Conservation (phyloP, 2,329 filamentous ascomycete genomes). For the Fusarium drepaniforme region DNA sequence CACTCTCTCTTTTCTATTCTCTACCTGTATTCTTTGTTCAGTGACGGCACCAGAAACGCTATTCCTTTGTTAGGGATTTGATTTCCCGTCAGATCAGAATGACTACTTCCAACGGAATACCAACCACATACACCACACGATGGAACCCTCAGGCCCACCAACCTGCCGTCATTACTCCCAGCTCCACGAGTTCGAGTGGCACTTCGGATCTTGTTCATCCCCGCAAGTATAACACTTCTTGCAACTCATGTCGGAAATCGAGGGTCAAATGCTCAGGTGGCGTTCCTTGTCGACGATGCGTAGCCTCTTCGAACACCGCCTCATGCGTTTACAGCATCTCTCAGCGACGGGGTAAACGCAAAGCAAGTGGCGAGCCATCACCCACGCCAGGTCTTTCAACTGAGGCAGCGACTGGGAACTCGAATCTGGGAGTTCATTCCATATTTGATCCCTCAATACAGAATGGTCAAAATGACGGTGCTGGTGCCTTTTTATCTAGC, state of each 20-base stretch:
- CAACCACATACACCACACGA: not conserved
- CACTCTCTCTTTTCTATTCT: not conserved
- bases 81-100: not conserved
- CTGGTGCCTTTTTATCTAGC: not conserved
- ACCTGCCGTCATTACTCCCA: not conserved
- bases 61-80: not conserved
- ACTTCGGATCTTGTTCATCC: not conserved
- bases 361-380: not conserved
- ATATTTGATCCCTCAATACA: not conserved
- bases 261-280: conserved; percentile 18
- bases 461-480: no score
- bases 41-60: no score
- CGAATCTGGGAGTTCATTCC: not conserved
- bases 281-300: conserved; percentile 5
- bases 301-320: not conserved
- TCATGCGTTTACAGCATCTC: conserved; percentile 12
- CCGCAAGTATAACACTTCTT: conserved; percentile 16
- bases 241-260: conserved; percentile 17
- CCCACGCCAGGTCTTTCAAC: fast-evolving
- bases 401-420: not conserved
- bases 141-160: not conserved
- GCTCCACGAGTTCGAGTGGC: not conserved
- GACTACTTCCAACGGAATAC: not conserved
- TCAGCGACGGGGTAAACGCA: conserved; percentile 13
- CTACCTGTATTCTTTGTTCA: not conserved